Evolutionary conservation across 2,329 filamentous ascomycete genomes (phyloP), one percentile per base, ranked within the genome.

Genomic region (Alternaria triticina): DNA sequence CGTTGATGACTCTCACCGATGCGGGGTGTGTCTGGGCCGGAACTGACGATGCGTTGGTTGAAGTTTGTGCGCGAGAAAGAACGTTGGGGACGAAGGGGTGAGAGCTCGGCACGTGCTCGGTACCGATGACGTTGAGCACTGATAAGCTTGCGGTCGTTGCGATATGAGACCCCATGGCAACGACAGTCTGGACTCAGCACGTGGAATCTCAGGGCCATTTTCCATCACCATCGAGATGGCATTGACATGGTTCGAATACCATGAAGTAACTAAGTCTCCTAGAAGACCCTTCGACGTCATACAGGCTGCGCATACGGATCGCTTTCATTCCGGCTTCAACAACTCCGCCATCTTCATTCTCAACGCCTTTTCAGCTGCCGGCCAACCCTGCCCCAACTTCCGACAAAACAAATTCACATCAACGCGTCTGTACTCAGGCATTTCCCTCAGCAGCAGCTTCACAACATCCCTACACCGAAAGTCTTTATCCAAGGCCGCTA

Each of bases 331-430:
- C 20, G 40, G 49, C 20, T 33, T 28, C 15, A 65, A 46, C 54
- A 61, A 44, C 20, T 49, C 20, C 10, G 49, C 12, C 6, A 63
- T 50, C 52, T 63, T 59, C n/a, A 28, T 52, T 13, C 40, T 30
- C 27, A 66, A 54, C 9, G 36, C 43, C 40, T 57, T 33, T 20
- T 65, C 60, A 17, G 60, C 56, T 13, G 51, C 56, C 5, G 63
- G 63, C 60, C 63, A 63, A 22, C 51, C 59, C 5, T 44, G 23
- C 13, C 51, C 63, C 28, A 61, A 23, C 22, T 27, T 46, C 13
- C 20, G 28, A 28, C 33, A 64, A 20, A 61, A 27, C 20, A 40
- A 25, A 6, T 17, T 23, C 9, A 36, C 22, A 54, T 58, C 40
- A 7, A 61, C 54, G 8, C 47, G 57, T 23, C 62, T 52, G 50